Base-by-base conservation (phyloP, 2,329 filamentous ascomycete species). In the Aspergillus ibericus region DNA sequence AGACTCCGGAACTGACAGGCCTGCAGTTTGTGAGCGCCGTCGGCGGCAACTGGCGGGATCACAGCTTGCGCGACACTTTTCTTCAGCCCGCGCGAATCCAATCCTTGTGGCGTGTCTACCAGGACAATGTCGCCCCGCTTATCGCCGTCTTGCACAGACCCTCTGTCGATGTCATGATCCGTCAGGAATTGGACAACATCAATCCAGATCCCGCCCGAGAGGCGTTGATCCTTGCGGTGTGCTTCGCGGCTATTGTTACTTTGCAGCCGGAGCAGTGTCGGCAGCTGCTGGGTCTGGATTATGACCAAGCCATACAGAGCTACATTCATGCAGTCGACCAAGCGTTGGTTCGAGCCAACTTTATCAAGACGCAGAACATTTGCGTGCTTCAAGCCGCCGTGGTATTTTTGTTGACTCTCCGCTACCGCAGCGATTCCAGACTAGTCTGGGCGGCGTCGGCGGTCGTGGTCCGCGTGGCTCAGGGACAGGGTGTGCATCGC, bases 61-160 rank as follows among this genome's bases (percentile, higher is more conserved):
- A 16, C 15, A 5, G n/a, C 34, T 16, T 22, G 22, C 50, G 20
- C 13, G 9, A 42, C 35, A 53, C 7, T 13, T 32, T 52, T 35
- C 48, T 56, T 6, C 54, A 58, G 16, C 40, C 55, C 1, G n/a
- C 22, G 12, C 61, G 54, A 1, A 48, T 63, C 1, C 15, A 57
- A 16, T n/a, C 32, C 36, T 12, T 68, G 18, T 69, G 66, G 65
- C 15, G 9, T 10, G 32, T 62, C 8, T 68, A 65, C 16, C 32
- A 62, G 9, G 20, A 54, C 10, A 67, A 65, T 53, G 65, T 68
- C 7, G 63, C 63, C 1, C 66, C 66, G 5, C 16, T 70, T 32
- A 63, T 69, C 10, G 47, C 56, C 10, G 52, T 69, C 6, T 34
- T 70, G 2, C 63, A 67, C 18, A 35, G 34, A 20, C 56, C 55